Evolutionary conservation across 2,329 filamentous ascomycete genomes (phyloP), one percentile per base, ranked within the genome.

Genomic region (Biscogniauxia mediterranea): DNA sequence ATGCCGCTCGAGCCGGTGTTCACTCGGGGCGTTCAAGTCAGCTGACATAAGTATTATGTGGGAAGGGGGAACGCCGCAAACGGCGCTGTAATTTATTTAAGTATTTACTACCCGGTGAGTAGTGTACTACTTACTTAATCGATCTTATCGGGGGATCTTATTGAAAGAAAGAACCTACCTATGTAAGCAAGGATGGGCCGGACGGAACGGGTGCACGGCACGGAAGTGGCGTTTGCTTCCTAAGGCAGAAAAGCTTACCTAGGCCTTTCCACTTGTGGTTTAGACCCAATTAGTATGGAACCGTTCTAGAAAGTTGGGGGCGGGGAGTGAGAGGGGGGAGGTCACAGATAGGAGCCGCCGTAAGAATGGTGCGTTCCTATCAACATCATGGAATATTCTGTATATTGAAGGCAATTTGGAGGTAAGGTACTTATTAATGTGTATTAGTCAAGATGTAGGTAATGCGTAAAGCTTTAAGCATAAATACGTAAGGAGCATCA

Each of bases 241-340:
- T 23, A 15, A 32, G 8, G 61, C 63, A 63, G 61, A 62, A 62
- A 53, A 58, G 61, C 62, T 5, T 23, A 23, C 23, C 23, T 60
- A 64, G 52, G 58, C 62, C 64, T 56, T 64, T 66, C 64, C 62
- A 61, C 59, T 62, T 62, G 58, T 25, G 58, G 55, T 60, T 55
- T 38, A 55, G 19, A 52, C 19, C 32, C 32, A 13, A 49, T 38
- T 28, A 23, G 23, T 23, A 55, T 55, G 8, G 54, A 55, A 55
- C 13, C 5, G 32, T 55, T 55, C 54, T 55, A 55, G 54, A 55
- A 55, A 38, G 19, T 8, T 52, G 8, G 19, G 19, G 50, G 50
- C 6, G 11, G 46, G 17, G 11, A 21, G 28, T 21, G 28, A n/a
- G 54, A 26, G 38, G 54, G 19, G n/a, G 54, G 54, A 28, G 38